Percentiles rank a stretch among this genome's conserved stretches.
phyloP scores from a whole-genome alignment of 345 rosid species.

The Hevea brasiliensis region DNA sequence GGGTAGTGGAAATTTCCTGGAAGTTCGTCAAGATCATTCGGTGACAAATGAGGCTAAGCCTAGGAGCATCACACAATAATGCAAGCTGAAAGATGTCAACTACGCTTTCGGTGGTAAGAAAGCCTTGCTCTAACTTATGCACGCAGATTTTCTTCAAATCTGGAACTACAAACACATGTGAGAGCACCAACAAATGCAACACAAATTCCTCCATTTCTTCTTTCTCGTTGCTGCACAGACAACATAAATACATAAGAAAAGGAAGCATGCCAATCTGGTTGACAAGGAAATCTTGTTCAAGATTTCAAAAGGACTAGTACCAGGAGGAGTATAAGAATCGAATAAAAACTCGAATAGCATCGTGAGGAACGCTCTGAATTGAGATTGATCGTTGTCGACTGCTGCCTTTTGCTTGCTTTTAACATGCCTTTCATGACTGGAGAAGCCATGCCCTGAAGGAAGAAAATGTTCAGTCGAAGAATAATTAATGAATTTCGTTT shows the following conservation, averaged over 20 bases:
- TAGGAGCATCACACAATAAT: constrained; percentile 71
- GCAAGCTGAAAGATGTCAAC: constrained; percentile 83
- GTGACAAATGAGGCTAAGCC: constrained; percentile 65
- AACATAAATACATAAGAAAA: not conserved
- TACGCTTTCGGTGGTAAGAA: constrained; percentile 63
- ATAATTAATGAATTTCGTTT: not conserved
- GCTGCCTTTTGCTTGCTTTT: constrained; percentile 46
- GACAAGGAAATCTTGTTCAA: no score
- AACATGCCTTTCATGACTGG: constrained; percentile 64
- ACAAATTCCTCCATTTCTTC: constrained; percentile 63
- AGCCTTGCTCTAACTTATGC: constrained; percentile 59
- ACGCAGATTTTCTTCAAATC: constrained; percentile 65
- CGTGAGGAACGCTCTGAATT: constrained; percentile 64
- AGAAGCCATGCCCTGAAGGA: constrained; percentile 76
- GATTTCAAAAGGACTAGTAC: constrained; percentile 30
- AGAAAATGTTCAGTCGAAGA: no score
- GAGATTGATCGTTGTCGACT: constrained; percentile 52
- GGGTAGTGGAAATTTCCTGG: constrained; percentile 43
- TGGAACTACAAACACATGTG: constrained; percentile 71
- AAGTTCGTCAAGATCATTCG: constrained; percentile 63
- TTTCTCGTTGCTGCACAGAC: constrained; percentile 58
- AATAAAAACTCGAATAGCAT: constrained; percentile 70
- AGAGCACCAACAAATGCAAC: constrained; percentile 66
- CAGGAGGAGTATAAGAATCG: constrained; percentile 81
- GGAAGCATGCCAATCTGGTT: no score